Evolutionary conservation across 768 basidiomycete species (phyloP), one percentile per base, ranked within the genome.

Genomic region (Termitomyces heimii): DNA sequence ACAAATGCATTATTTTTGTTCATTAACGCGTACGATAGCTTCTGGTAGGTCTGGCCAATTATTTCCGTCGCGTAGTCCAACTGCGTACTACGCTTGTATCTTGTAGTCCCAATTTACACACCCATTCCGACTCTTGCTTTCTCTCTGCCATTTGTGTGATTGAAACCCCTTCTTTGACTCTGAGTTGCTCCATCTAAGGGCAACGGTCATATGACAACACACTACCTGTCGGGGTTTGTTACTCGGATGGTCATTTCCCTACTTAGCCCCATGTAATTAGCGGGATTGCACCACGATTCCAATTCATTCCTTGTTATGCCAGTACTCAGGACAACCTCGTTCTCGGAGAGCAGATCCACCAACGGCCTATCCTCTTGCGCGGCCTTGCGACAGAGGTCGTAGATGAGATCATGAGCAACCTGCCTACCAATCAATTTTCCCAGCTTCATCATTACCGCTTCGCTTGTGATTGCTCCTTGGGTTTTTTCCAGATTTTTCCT

Each of bases 381-480:
- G 4, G 69, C 68, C 59, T 60, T 63, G 53, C 66, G 66, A 60
- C 78, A 79, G 18, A 77, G 63, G 42, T 72, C 71, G 34, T 79
- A 79, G 42, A 79, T 70, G 44, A 76, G 57, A 59, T 79, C 76
- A 52, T 77, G 77, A 14, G 76, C 77, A 24, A 69, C 68, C 55
- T 79, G 78, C 40, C 77, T 66, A n/a, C 78, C 78, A 47, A 78
- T 64, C 45, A 57, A 66, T 57, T 67, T 71, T 9, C 75, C 77
- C 26, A 79, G 68, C 1, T 64, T 69, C 78, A 78, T 78, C 78
- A 78, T 79, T 47, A 77, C 76, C 1, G 76, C 78, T 62, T 79
- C 77, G 22, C 75, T 75, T 22, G 71, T 71, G 54, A 79, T 72
- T 1, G 69, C 67, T 0, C 77, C 77, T 34, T 71, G 68, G 22